Evolutionary conservation across 75 land plant genomes (phyloP).

Genomic region (Selaginella tamariscina): DNA sequence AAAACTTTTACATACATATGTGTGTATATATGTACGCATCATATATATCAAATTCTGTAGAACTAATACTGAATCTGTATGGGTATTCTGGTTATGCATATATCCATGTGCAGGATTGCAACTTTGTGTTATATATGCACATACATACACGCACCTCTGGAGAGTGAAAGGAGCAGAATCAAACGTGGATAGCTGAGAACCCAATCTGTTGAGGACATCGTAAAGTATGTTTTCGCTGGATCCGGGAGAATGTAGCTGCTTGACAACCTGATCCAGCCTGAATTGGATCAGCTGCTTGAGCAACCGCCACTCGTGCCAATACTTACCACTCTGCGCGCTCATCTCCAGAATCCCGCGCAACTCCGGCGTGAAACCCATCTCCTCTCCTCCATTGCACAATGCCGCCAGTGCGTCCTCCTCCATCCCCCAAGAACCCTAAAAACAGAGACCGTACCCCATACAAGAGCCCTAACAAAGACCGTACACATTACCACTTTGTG

Average conservation of each 20-base stretch:
- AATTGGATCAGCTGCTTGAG: background rate
- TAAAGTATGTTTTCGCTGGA: background rate
- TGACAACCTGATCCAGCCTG: background rate
- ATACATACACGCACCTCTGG: too few species aligned
- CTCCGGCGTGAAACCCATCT: background rate
- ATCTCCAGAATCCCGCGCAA: background rate
- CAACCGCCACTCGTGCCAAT: background rate
- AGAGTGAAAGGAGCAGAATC: background rate
- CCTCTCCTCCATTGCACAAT: background rate
- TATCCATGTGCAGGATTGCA: too few species aligned
- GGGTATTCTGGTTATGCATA: too few species aligned
- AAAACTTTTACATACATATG: too few species aligned
- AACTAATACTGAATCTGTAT: too few species aligned
- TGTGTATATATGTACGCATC: too few species aligned
- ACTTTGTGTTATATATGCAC: too few species aligned
- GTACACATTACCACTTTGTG: too few species aligned
- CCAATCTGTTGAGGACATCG: background rate
- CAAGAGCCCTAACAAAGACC: too few species aligned
- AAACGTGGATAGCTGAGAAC: background rate
- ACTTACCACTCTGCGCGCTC: background rate
- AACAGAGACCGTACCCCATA: too few species aligned
- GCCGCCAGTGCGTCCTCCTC: background rate
- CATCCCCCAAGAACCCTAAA: background rate
- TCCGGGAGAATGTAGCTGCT: background rate
- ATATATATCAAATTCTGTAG: too few species aligned